Base-by-base conservation (phyloP, 2,329 filamentous ascomycete genomes). In the Huntiella abstrusa region DNA sequence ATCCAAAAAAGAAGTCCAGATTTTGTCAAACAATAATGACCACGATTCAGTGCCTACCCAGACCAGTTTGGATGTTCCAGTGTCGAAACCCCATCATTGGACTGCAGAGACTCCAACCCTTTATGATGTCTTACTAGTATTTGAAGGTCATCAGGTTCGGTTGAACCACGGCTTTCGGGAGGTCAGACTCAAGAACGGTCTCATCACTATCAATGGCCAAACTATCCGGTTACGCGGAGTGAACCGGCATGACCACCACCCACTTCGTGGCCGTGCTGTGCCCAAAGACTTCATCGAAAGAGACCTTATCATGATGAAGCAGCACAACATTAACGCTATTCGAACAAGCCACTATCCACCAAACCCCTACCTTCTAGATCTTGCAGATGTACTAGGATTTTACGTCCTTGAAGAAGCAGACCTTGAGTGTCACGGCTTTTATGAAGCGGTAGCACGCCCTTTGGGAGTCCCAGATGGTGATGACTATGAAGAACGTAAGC, bases 231-330 rank as follows among this genome's bases (percentile, higher is more conserved):
- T 84, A 52, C 71, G 75, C 12, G 80, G 80, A 2, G 75, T 77
- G 4, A 83, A 83, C 54, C 68, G 78, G 33, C 80, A 83, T 52
- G 80, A 84, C 49, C 77, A 83, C 52, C 74, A 82, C 53, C 71
- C 76, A 0, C 62, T 67, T 47, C 69, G 68, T 4, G 77, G 78
- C 0, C 69, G 77, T 0, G 67, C 75, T 0, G 73, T 82, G 1
- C 75, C 75, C 0, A 67, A 70, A 22, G 68, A 71, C 0, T 73
- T 70, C n/a, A 67, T 83, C 53, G 64, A 69, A 45, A 59, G 64
- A 1, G 79, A 83, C 51, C 62, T 83, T 3, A 51, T 77, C 2
- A 60, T 69, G 3, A 83, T 83, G 77, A 83, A 82, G 56, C 61
- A 60, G 1, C 69, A 79, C 58, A 80, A 81, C 52, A 70, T 84